Evolutionary conservation across 1,284 basidiomycete species (phyloP), one percentile per base, ranked within the genome.

Genomic region (Ganoderma multipileum): DNA sequence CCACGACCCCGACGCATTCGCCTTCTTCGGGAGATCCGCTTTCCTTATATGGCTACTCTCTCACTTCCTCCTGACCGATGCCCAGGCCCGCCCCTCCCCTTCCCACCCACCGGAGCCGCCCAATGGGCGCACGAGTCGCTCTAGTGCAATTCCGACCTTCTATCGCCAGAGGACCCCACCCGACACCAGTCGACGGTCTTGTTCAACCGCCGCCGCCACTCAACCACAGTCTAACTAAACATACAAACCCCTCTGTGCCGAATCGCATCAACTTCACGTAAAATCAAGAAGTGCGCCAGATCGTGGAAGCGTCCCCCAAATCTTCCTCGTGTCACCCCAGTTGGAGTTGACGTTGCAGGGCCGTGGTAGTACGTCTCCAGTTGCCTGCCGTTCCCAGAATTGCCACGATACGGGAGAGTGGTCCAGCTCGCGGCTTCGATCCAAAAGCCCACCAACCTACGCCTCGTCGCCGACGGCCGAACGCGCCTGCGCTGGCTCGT

Each of bases 41-140:
- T 72, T 33, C 71, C 71, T 57, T 66, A 68, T 65, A 70, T 42
- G 69, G 71, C 65, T 70, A 72, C 67, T 50, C 63, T 70, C 69
- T 33, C 62, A 63, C 64, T 65, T 68, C 66, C 59, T 67, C 65
- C 63, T 36, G 38, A 54, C 68, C 58, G 11, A 23, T n/a, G 20
- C 3, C 58, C 20, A 52, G 47, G n/a, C 38, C 11, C 23, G 38
- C 33, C 38, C 4, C n/a, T 26, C 16, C 57, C 57, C 20, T 20
- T 36, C 54, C 33, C 28, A 18, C 54, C 55, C 33, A 12, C 39
- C 57, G 36, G 38, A 36, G 16, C 52, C 52, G 30, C 30, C 52
- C 16, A 26, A 20, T 3, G 52, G 52, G 16, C 28, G 52, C 30
- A 1, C 28, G 18, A 30, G 16, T 30, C 52, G 28, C 52, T 30